A percentile compares a stretch with the other conserved stretches of the same genome.
These are phyloP conservation scores for Nitzschia palea DNA, from an alignment of 108 stramenopile genomes.

Conservation along the genomic window DNA sequence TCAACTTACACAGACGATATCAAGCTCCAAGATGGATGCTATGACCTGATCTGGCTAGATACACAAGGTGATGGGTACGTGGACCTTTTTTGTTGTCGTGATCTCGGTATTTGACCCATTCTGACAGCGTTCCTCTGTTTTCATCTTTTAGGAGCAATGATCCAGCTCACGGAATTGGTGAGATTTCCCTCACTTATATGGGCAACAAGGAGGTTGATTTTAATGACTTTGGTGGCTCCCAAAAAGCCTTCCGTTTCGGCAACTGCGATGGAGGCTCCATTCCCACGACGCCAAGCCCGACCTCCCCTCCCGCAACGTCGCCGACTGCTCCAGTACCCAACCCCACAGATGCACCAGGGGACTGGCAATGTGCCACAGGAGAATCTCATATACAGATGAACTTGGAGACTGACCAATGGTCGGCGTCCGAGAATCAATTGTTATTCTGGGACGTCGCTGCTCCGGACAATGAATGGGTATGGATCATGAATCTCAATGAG, in stretches of 20 bases:
- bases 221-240: neutral
- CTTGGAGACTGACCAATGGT: neutral
- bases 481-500: neutral
- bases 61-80: neutral
- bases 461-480: neutral
- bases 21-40: neutral
- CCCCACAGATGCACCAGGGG: constrained; percentile 1
- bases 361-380: neutral
- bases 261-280: neutral
- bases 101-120: no score
- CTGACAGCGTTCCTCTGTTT: neutral
- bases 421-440: neutral
- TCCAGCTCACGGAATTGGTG: neutral
- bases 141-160: neutral
- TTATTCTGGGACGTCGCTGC: neutral
- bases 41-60: neutral
- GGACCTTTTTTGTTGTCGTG: no score
- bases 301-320: no score
- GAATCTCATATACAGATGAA: neutral
- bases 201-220: neutral
- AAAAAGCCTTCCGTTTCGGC: neutral
- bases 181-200: neutral
- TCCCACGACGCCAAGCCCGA: neutral
- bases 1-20: neutral
- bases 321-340: neutral